A percentile compares a stretch with the other conserved stretches of the same genome.
Conservation (phyloP, 2,329 filamentous ascomycete genomes). For the Fusarium cicatricum region DNA sequence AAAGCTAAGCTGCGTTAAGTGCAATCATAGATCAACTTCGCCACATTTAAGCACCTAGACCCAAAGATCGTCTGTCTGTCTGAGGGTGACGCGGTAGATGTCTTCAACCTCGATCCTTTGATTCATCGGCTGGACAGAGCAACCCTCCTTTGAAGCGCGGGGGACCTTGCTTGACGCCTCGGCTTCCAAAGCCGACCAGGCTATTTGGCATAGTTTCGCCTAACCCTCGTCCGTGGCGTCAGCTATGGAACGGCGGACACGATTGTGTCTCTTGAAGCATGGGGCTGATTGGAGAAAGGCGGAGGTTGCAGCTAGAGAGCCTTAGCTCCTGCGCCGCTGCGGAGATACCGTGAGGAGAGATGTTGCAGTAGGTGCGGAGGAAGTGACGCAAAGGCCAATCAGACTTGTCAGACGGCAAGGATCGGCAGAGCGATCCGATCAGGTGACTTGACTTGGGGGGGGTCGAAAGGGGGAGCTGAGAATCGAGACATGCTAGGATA, state of each 20-base stretch:
- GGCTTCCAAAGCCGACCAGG: slow-evolving; percentile 8
- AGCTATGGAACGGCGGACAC: background rate
- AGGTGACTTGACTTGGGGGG: background rate
- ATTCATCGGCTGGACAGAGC: background rate
- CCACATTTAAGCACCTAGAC: too few species aligned
- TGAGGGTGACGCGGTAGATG: background rate
- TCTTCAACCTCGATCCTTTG: background rate
- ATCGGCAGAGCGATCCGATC: slow-evolving; percentile 10
- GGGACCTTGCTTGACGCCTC: slow-evolving; percentile 1
- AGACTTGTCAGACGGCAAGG: slow-evolving; percentile 2
- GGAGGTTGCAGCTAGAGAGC: background rate
- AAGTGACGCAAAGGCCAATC: background rate
- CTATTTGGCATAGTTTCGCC: background rate
- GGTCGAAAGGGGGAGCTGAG: background rate
- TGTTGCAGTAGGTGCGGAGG: slow-evolving; percentile 11
- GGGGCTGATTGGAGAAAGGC: slow-evolving; percentile 25
- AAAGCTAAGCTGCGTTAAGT: too few species aligned
- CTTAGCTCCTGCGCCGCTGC: background rate
- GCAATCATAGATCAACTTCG: too few species aligned
- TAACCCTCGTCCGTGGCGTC: background rate
- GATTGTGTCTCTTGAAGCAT: background rate
- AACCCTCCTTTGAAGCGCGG: background rate
- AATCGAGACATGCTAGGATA: too few species aligned
- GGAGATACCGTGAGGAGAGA: slow-evolving; percentile 33
- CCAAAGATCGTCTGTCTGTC: too few species aligned